phyloP scores from a whole-genome alignment of 257 asterid genomes.

The Solanum pimpinellifolium region DNA sequence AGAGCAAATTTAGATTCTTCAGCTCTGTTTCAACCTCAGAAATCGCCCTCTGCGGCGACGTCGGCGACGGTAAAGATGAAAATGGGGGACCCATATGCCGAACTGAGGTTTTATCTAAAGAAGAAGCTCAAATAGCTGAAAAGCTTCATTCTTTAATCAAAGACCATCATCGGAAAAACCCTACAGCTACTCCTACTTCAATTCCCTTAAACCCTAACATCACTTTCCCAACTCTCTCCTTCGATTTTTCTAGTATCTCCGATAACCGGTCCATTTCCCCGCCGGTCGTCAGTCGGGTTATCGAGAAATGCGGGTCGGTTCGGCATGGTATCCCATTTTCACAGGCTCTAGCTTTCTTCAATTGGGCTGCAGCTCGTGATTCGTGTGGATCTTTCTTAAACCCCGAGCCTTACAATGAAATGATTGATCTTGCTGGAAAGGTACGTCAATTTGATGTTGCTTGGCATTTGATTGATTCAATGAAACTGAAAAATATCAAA shows the following conservation, averaged over 20 bases:
- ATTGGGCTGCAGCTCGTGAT: slow-evolving; percentile 36
- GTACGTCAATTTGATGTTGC: slow-evolving; percentile 68
- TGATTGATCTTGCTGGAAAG: slow-evolving; percentile 76
- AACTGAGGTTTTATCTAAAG: slow-evolving; percentile 15
- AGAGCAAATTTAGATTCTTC: not conserved
- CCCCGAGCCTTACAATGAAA: slow-evolving; percentile 37
- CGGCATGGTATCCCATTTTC: slow-evolving; percentile 82
- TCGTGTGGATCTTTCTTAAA: not conserved
- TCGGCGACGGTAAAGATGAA: not conserved
- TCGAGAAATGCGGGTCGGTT: slow-evolving; percentile 57
- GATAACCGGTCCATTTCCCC: slow-evolving; percentile 20
- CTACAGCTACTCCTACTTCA: slow-evolving; percentile 12
- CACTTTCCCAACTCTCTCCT: slow-evolving; percentile 42
- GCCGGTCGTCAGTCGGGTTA: slow-evolving; percentile 31
- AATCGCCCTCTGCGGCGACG: not conserved
- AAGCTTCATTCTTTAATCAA: slow-evolving; percentile 47
- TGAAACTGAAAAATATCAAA: slow-evolving; percentile 32
- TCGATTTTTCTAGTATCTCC: slow-evolving; percentile 41
- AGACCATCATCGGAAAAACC: slow-evolving; percentile 69
- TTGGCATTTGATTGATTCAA: slow-evolving; percentile 56
- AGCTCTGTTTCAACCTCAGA: slow-evolving; percentile 1
- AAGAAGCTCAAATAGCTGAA: slow-evolving; percentile 32
- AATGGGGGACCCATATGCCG: not conserved
- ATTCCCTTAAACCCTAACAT: slow-evolving; percentile 32
- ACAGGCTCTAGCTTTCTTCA: slow-evolving; percentile 80